A percentile compares a stretch with the other conserved stretches of the same genome.
Evolutionary conservation across 2,329 filamentous ascomycete species (phyloP).

Genomic region (Pseudocercospora fuligena): DNA sequence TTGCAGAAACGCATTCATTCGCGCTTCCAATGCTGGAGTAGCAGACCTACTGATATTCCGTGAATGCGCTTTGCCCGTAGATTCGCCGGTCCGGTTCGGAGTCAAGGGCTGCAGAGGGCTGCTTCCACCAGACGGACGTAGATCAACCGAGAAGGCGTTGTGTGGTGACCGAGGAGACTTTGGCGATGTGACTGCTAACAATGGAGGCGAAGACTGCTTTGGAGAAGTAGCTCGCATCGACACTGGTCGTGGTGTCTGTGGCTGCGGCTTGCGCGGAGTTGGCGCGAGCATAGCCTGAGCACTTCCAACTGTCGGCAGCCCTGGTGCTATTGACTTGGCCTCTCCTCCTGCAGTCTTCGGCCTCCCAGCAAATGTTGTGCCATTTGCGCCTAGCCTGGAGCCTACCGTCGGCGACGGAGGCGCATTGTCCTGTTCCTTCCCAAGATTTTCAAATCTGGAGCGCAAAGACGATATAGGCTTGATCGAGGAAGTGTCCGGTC

Average conservation of each 20-base stretch:
- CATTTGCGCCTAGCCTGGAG: constrained; percentile 2
- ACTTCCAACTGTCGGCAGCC: constrained; percentile 9
- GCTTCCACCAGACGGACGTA: constrained; percentile 18
- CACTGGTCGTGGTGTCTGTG: constrained; percentile 48
- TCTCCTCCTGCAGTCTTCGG: constrained; percentile 18
- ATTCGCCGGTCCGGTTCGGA: constrained; percentile 32
- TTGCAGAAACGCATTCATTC: constrained; percentile 43
- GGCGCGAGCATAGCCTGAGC: constrained; percentile 11
- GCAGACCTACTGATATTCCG: constrained; percentile 46
- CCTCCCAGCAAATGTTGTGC: not conserved
- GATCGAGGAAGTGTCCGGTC: constrained; percentile 77
- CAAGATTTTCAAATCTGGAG: constrained; percentile 80
- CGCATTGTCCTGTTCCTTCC: constrained; percentile 33
- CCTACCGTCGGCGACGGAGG: constrained; percentile 25
- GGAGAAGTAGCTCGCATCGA: constrained; percentile 56
- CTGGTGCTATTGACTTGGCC: constrained; percentile 14
- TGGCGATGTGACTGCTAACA: constrained; percentile 59
- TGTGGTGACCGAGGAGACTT: constrained; percentile 72
- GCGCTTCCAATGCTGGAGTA: constrained; percentile 49
- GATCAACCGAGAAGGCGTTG: constrained; percentile 28
- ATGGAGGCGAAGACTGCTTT: constrained; percentile 61
- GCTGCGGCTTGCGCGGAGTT: constrained; percentile 34
- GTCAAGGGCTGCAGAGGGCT: constrained; percentile 29
- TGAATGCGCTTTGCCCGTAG: constrained; percentile 40
- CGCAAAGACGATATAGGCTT: constrained; percentile 81